Evolutionary conservation across 169 alveolate species (phyloP), one percentile per base, ranked within the genome.

Genomic region (Eimeria falciformis): DNA sequence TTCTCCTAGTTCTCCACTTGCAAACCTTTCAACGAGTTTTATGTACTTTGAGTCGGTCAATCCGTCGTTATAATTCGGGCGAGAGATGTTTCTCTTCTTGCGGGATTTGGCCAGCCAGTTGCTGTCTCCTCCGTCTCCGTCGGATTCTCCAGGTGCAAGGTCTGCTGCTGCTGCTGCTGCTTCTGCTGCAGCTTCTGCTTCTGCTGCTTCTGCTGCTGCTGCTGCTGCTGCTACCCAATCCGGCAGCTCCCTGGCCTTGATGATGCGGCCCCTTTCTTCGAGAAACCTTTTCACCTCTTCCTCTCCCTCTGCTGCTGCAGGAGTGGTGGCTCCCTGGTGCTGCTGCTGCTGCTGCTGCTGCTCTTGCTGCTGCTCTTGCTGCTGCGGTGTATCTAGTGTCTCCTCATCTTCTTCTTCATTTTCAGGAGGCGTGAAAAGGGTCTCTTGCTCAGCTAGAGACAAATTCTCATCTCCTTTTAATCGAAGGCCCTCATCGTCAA

Each of bases 1-100:
- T 50, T 78, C 88, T 21, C 53, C 56, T 12, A 78, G 25, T 47
- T 78, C 88, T 21, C 88, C 88, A 71, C 53, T 78, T 17, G 46
- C 88, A 33, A 25, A 78, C 18, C 53, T 78, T n/a, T 46, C 88
- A 11, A 78, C 56, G 3, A 78, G 50, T 12, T 29, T n/a, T 53
- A 78, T 21, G 71, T 78, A 78, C 50, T 53, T 53, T 18, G 88
- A 55, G 45, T 78, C 88, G 6, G 88, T 27, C 43, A 78, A 23
- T 4, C 46, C 47, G 50, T 78, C 88, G 46, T 43, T 43, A 71
- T 78, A 78, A 11, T 56, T 17, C 50, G 56, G 66, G 33, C 88
- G 43, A 14, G 68, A 7, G 3, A 53, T 33, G 73, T 47, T n/a
- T 23, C 88, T 43, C 23, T 46, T 68, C 88, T 50, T 55, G 23